Evolutionary conservation across 2,329 filamentous ascomycete genomes (phyloP), one percentile per base, ranked within the genome.

Genomic region (Aspergillus candidus): DNA sequence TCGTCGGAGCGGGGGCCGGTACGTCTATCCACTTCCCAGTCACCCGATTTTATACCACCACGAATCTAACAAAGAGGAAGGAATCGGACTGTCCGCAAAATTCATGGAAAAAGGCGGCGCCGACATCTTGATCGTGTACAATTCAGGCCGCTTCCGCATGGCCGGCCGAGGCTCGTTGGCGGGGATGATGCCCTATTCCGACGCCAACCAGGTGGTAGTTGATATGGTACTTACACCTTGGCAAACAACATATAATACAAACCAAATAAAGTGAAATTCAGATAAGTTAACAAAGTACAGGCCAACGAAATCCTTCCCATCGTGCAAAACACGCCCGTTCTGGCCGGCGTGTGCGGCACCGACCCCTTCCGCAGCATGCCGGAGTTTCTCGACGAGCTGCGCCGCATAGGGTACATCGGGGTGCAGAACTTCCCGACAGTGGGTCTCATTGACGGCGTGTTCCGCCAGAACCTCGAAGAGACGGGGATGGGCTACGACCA

Each of bases 361-460:
- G 83, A 87, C 48, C 84, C 83, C 0, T 85, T 86, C 64, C 73
- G 79, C 27, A 70, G 75, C 44, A 84, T 86, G 60, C 65, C 73
- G 2, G 57, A 63, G 4, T 86, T 87, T 55, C 69, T 86, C 12
- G 58, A 61, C 13, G 74, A 85, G 57, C 67, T 87, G 31, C 74
- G 76, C 43, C 72, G 73, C 1, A 62, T 84, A 12, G 83, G 83
- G 0, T 86, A 87, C 51, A 76, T 77, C 2, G 84, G 84, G 2
- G 74, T 86, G 11, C 83, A 87, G 61, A 87, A 87, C 55, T 87
- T 87, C 58, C 83, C 83, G 1, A 86, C 83, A 0, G 82, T 86
- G 2, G 83, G 83, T 0, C 67, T 87, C 15, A 81, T 86, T 31
- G 83, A 87, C 60, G 83, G 82, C 1, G 72, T 72, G 11, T 86